These are phyloP conservation scores for Lachnellula cervina DNA, from an alignment of 2,329 filamentous ascomycete species.

Conservation along the genomic window DNA sequence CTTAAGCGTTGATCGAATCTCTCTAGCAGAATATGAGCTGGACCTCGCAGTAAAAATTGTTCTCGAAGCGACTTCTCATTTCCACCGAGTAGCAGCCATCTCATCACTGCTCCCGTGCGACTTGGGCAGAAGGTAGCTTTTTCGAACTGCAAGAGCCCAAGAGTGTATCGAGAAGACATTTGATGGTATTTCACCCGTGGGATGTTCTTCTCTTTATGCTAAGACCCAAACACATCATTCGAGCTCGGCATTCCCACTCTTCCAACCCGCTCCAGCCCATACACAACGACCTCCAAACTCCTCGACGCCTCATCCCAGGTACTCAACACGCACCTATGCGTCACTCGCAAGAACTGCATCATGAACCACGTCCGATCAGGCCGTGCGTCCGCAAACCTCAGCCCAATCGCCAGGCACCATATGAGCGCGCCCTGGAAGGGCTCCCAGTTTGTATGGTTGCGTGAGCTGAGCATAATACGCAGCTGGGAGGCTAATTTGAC, in stretches of 20 bases:
- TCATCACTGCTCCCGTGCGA: too few relatives aligned
- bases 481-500: background rate
- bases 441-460: background rate
- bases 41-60: too few relatives aligned
- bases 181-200: too few relatives aligned
- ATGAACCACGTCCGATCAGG: background rate
- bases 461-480: background rate
- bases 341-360: constrained; percentile 1
- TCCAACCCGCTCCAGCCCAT: background rate
- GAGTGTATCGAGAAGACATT: too few relatives aligned
- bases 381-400: background rate
- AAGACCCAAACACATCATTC: too few relatives aligned
- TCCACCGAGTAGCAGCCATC: too few relatives aligned
- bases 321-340: background rate
- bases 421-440: background rate
- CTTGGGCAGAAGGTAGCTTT: too few relatives aligned
- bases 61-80: too few relatives aligned
- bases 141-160: too few relatives aligned
- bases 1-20: too few relatives aligned
- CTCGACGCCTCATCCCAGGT: constrained; percentile 1
- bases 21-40: too few relatives aligned
- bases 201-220: too few relatives aligned
- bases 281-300: background rate
- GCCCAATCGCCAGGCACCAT: constrained; percentile 1
- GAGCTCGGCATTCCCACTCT: background rate